Conservation (phyloP, 805 yeast species). For the Suhomyces sp. region DNA sequence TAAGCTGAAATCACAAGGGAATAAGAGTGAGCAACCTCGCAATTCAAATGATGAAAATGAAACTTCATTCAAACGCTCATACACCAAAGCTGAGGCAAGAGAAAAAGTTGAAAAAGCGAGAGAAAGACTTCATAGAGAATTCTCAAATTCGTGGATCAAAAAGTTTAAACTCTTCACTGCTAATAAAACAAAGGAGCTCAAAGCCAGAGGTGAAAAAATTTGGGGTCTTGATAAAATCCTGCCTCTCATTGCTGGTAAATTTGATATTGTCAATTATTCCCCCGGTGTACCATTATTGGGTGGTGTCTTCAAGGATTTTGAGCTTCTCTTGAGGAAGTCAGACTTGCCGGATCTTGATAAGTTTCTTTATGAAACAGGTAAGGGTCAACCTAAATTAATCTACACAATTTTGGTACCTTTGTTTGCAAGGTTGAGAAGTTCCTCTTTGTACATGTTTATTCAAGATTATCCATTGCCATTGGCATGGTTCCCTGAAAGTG, state of each 20-base stretch:
- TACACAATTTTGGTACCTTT: constrained; percentile 59
- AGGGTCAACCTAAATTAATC: constrained; percentile 52
- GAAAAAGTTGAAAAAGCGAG: constrained; percentile 26
- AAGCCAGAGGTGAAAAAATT: constrained; percentile 19
- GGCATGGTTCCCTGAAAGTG: constrained; percentile 45
- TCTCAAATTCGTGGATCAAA: constrained; percentile 36
- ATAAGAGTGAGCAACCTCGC: no score
- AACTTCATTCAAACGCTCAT: no score
- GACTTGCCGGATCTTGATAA: constrained; percentile 34
- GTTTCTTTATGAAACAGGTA: constrained; percentile 35
- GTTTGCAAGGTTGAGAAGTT: constrained; percentile 44
- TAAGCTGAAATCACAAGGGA: no score
- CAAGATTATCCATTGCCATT: constrained; percentile 61
- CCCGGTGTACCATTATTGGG: constrained; percentile 36
- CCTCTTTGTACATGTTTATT: constrained; percentile 43
- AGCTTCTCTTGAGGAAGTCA: constrained; percentile 28
- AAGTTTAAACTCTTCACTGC: constrained; percentile 28
- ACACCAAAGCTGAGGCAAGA: constrained; percentile 22
- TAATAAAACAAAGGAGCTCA: constrained; percentile 26
- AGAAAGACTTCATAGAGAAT: constrained; percentile 22
- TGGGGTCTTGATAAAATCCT: constrained; percentile 38
- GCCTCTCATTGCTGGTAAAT: constrained; percentile 31
- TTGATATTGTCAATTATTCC: constrained; percentile 33
- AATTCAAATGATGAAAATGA: no score
- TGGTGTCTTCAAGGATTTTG: constrained; percentile 29